Base-by-base conservation (phyloP, 2,329 filamentous ascomycete genomes). In the Hypomyces rosellus region DNA sequence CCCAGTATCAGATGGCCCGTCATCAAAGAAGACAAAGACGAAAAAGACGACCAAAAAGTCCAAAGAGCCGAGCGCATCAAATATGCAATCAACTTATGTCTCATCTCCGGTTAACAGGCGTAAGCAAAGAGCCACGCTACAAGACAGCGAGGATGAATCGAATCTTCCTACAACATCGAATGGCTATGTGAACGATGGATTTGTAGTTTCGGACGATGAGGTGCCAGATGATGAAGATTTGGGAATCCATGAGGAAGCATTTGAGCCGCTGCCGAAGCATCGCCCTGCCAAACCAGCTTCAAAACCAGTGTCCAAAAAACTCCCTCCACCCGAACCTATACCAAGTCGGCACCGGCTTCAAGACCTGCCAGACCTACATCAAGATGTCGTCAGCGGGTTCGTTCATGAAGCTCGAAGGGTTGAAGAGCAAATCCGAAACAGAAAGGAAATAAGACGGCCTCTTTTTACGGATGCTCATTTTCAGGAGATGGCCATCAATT, bases 401-500 rank as follows among this genome's bases (percentile, higher is more conserved):
- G 74, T 89, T 18, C 63, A 69, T 1, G 74, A 81, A 42, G 88
- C 85, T 1, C 82, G 79, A 59, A 66, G 67, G 16, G 49, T 81
- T 14, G 81, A 85, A 57, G 80, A 84, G 58, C 70, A 74, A 1
- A 72, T 91, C 20, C 78, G 85, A 58, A 79, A 81, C 54, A 72
- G 73, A 20, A 79, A 80, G 46, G 71, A 73, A 4, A 66, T 86
- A 33, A 76, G 80, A 8, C 71, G 74, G 18, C 75, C 78, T 4
- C 71, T 85, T 1, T 93, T 93, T 62, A 83, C 81, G 0, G 84
- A 89, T 53, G 75, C 74, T 18, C 75, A 88, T 13, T 76, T 90
- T 46, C 80, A 84, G 34, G 78, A 85, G 57, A 91, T 93, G 85
- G 84, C 80, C 12, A 80, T 89, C 45, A 68, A 74, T 34, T 86